Conservation (phyloP, 2,329 filamentous ascomycete genomes). For the Monosporascus sp. region DNA sequence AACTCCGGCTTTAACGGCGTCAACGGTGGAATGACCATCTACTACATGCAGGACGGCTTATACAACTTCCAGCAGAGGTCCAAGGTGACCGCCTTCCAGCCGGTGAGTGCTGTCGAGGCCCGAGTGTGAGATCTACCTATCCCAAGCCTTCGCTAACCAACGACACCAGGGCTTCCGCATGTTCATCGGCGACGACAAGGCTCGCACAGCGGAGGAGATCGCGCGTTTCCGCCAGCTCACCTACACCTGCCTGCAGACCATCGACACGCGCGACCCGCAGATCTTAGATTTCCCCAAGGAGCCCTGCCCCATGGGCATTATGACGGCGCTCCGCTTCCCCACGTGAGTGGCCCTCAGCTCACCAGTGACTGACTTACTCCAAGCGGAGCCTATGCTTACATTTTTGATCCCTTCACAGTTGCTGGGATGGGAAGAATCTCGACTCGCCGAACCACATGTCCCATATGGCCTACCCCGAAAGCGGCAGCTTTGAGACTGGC, state of each 20-base stretch:
- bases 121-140: background rate
- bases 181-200: constrained; percentile 35
- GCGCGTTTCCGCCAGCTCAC: constrained; percentile 32
- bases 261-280: constrained; percentile 27
- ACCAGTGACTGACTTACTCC: no score
- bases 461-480: constrained; percentile 41
- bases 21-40: constrained; percentile 24
- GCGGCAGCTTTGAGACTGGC: constrained; percentile 9
- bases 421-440: constrained; percentile 43
- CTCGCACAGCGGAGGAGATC: constrained; percentile 23
- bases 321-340: constrained; percentile 37
- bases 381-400: no score
- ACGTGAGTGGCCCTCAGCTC: constrained; percentile 7
- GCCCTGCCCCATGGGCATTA: constrained; percentile 23
- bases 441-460: constrained; percentile 38
- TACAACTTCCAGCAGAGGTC: constrained; percentile 13
- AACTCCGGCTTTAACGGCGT: constrained; percentile 19
- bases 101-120: constrained; percentile 13
- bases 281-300: constrained; percentile 26
- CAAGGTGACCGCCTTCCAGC: constrained; percentile 37
- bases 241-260: constrained; percentile 32
- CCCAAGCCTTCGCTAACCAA: constrained; percentile 7
- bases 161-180: constrained; percentile 37
- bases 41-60: constrained; percentile 22
- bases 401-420: constrained; percentile 10